These are phyloP conservation scores for Inga oerstediana DNA, from an alignment of 306 rosid genomes.

Conservation along the genomic window DNA sequence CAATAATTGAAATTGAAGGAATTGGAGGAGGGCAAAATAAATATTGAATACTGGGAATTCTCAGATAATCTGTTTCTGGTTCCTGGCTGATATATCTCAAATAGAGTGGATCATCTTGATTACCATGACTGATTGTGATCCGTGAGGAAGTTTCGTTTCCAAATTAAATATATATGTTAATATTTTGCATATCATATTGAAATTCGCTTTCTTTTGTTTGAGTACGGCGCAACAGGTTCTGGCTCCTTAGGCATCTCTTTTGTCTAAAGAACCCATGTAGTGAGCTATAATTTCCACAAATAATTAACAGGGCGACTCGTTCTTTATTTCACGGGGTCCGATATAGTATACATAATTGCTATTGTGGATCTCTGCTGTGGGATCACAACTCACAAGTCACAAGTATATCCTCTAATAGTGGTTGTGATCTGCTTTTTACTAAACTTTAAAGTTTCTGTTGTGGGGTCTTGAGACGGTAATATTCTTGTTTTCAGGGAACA, in stretches of 20 bases:
- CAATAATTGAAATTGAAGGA: background rate
- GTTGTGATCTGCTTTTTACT: background rate
- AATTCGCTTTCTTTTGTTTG: background rate
- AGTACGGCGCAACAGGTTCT: background rate
- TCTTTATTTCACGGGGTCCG: background rate
- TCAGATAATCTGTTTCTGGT: background rate
- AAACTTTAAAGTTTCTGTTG: background rate
- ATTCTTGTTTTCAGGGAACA: constrained; percentile 71
- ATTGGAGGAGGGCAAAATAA: constrained; percentile 4
- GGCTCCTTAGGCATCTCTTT: background rate
- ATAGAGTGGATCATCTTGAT: background rate
- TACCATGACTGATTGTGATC: background rate
- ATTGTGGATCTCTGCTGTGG: constrained; percentile 1
- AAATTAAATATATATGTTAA: background rate
- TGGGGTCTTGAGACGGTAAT: constrained; percentile 12
- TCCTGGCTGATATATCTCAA: background rate
- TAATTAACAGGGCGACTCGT: background rate
- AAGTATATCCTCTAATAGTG: background rate
- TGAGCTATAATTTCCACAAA: background rate
- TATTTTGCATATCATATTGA: background rate
- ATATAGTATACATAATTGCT: background rate
- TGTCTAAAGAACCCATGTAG: background rate
- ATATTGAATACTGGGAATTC: constrained; percentile 5
- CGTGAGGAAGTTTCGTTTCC: background rate
- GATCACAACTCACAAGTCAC: background rate